Conservation (phyloP, 306 rosid genomes). For the Ceratonia siliqua region DNA sequence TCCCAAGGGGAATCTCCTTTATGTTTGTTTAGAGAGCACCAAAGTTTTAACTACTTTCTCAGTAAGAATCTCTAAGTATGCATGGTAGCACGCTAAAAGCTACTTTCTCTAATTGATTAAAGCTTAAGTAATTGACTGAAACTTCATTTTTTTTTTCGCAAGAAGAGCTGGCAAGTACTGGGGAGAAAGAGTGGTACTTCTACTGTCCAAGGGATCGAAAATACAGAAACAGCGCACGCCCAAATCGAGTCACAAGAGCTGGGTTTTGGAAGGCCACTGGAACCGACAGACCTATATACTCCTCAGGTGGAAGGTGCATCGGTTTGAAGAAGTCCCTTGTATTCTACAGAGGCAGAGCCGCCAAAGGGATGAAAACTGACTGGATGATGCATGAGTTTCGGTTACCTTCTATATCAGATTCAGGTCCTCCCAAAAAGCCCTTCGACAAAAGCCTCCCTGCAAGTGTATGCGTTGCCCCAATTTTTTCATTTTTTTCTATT, state of each 20-base stretch:
- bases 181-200: constrained; percentile 86
- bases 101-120: neutral
- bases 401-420: constrained; percentile 48
- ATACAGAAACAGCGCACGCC: constrained; percentile 72
- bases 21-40: neutral
- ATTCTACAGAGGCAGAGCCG: constrained; percentile 80
- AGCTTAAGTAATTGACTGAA: neutral
- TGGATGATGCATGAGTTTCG: constrained; percentile 98
- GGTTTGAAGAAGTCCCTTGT: constrained; percentile 89
- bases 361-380: constrained; percentile 76
- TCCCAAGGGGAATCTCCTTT: too few relatives aligned
- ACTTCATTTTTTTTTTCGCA: constrained; percentile 10
- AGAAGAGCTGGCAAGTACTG: constrained; percentile 63
- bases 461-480: constrained; percentile 41
- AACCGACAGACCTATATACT: constrained; percentile 74
- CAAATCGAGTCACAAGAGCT: constrained; percentile 73
- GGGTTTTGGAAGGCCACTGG: constrained; percentile 96
- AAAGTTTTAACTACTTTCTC: neutral
- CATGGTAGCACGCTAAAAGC: neutral
- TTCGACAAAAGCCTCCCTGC: constrained; percentile 54
- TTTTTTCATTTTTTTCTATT: neutral
- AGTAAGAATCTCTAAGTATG: neutral
- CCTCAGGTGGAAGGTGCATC: constrained; percentile 70
- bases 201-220: constrained; percentile 82
- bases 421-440: constrained; percentile 44